These are phyloP conservation scores for Takashimella koratensis DNA, from an alignment of 1,284 basidiomycete genomes.

Conservation along the genomic window DNA sequence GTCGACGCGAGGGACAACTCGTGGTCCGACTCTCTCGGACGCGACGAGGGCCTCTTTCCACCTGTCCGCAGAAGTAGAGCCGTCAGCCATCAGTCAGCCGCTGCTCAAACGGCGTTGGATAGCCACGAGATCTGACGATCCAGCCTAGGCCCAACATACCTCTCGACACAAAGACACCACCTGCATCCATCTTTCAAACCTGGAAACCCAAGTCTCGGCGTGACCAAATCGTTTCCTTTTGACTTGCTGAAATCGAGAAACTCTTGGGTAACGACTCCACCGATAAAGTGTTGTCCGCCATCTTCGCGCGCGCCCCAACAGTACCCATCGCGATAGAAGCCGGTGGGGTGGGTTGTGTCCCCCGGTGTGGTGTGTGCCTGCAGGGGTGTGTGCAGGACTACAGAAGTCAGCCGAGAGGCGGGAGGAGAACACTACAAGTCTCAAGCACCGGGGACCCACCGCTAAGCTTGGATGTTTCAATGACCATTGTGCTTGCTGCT, in stretches of 20 bases:
- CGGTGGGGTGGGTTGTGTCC: constrained; percentile 36
- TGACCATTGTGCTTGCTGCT: constrained; percentile 34
- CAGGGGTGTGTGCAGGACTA: constrained; percentile 39
- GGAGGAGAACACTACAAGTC: no score
- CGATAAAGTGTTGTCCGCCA: constrained; percentile 41
- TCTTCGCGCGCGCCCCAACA: constrained; percentile 39
- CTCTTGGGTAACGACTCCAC: constrained; percentile 39
- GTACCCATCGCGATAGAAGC: constrained; percentile 42
- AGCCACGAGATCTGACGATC: not conserved
- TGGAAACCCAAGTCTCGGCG: constrained; percentile 30
- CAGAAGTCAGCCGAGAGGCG: not conserved
- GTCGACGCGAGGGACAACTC: constrained; percentile 34
- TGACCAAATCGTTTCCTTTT: constrained; percentile 44
- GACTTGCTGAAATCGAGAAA: constrained; percentile 44
- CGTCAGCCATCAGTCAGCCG: not conserved
- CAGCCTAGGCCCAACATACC: no score
- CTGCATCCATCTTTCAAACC: constrained; percentile 43
- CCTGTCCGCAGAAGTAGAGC: constrained; percentile 18
- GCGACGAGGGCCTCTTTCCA: constrained; percentile 48
- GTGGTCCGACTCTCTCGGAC: constrained; percentile 33
- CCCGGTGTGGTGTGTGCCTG: constrained; percentile 33
- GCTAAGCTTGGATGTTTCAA: constrained; percentile 32
- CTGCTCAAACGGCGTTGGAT: no score
- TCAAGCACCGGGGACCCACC: constrained; percentile 22
- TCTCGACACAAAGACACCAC: constrained; percentile 48